These are phyloP conservation scores for Pulveroboletus sp. DNA, from an alignment of 768 basidiomycete species.

Conservation along the genomic window DNA sequence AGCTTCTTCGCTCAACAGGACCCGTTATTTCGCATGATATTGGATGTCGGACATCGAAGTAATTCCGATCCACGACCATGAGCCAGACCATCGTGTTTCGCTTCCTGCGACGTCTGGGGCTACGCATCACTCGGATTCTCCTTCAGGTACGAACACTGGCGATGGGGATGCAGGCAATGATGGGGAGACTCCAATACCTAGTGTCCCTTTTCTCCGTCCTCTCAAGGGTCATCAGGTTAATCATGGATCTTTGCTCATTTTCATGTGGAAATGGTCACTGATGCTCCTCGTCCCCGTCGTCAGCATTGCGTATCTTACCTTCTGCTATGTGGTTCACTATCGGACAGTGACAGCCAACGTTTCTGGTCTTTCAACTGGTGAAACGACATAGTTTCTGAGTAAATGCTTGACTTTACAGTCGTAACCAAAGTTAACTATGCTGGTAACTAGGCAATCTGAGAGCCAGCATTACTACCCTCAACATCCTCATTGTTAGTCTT, in stretches of 20 bases:
- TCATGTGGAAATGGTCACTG: conserved; percentile 3
- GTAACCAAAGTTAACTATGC: too few relatives aligned
- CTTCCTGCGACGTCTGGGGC: too few relatives aligned
- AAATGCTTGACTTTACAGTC: background rate
- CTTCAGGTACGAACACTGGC: too few relatives aligned
- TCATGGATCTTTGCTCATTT: background rate
- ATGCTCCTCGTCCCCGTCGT: conserved; percentile 3
- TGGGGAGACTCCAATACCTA: background rate
- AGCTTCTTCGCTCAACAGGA: too few relatives aligned
- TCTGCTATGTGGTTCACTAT: conserved; percentile 18
- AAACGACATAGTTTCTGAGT: conserved; percentile 8
- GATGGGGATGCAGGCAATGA: too few relatives aligned
- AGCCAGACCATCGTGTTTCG: background rate
- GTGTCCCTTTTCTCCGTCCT: background rate
- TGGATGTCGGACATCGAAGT: conserved; percentile 5
- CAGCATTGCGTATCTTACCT: conserved; percentile 8
- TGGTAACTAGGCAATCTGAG: conserved; percentile 7
- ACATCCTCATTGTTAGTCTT: conserved; percentile 14
- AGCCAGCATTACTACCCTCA: conserved; percentile 10
- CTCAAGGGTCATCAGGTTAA: background rate
- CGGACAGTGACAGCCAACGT: conserved; percentile 3
- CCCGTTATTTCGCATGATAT: background rate
- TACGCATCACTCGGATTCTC: too few relatives aligned
- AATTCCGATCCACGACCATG: background rate
- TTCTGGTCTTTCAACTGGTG: background rate